Evolutionary conservation across 1,284 basidiomycete genomes (phyloP), one percentile per base, ranked within the genome.

Genomic region (Cystobasidium sp.): DNA sequence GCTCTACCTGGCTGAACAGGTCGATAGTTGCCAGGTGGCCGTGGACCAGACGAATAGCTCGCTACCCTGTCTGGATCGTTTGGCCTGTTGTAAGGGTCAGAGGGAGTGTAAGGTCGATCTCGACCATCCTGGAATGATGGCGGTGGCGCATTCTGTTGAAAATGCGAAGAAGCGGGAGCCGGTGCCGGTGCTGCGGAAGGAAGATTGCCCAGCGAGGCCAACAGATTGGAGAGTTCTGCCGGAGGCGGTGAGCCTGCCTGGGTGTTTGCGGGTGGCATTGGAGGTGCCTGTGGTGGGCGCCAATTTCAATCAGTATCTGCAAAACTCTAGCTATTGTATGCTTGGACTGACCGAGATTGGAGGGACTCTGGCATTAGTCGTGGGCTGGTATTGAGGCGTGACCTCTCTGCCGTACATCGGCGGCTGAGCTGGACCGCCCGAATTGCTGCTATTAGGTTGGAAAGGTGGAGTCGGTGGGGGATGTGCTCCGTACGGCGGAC

Each of bases 141-240:
- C 16, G 43, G 18, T 10, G 20, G 46, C 6, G 68, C 2, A 24
- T 52, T 44, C 6, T 55, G 56, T 12, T 31, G 44, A 14, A 37
- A 51, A 24, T 52, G 55, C 14, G 55, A 39, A 14, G 37, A 43
- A 20, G 68, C 8, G 12, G 55, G 31, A 14, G 31, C 43, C 31
- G 22, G 43, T 7, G 51, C 24, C 1, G 68, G 43, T 39, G 31
- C 59, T 18, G 47, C 22, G 37, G 53, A 6, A 20, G 61, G 69
- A 24, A 71, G 31, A 3, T 63, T 44, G 6, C 69, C 69, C 41
- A 71, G 69, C 37, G 69, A 63, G 16, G 69, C 69, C n/a, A 71
- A 47, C 18, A 71, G 59, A 41, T 52, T 63, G 3, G 69, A 71
- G 20, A 71, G 59, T 41, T 71, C 59, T 22, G 51, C 55, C 16